Base-by-base conservation (phyloP, 192 early-diverging fungal genomes). In the Chytriomyces sp. region DNA sequence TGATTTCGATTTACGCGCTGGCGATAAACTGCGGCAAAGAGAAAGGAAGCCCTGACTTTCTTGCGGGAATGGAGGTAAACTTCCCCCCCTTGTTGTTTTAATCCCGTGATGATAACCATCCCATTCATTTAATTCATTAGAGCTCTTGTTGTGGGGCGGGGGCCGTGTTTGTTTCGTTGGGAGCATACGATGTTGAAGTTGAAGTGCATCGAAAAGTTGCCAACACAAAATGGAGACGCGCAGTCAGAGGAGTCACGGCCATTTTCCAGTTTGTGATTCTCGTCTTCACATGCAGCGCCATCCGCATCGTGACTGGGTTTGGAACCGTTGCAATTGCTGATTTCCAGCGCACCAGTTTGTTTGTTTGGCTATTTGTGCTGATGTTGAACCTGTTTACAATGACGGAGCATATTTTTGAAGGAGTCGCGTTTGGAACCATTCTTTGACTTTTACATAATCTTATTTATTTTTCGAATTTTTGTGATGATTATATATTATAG, bases 391-490 rank as follows among this genome's bases (percentile, higher is more conserved):
- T 87, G 63, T 75, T 79, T 24, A 82, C 69, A 60, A 82, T 82
- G 46, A 76, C 82, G 20, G 86, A 87, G 75, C 85, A 87, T 64
- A 44, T 85, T 13, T 82, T 75, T 65, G 86, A 87, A 67, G 86
- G 80, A 35, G 67, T 43, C 44, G 46, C 26, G 20, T 79, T 53
- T 72, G 61, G 65, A 60, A 18, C 11, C 53, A 57, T 57, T 57
- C 28, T 35, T 35, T 35, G 28, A 35, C 28, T 35, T 35, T 35
- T 35, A 35, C 28, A 35, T 35, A 35, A 35, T 35, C 28, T 35
- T 35, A 35, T 35, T 35, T 35, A 35, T 35, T 35, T 35, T 35
- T 35, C 2, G 0, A n/a, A n/a, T n/a, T n/a, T n/a, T n/a, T n/a
- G n/a, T n/a, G n/a, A n/a, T n/a, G 28, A 35, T 35, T 35, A 35